phyloP scores from a whole-genome alignment of 2,329 filamentous ascomycete genomes.

The Knufia petricola region DNA sequence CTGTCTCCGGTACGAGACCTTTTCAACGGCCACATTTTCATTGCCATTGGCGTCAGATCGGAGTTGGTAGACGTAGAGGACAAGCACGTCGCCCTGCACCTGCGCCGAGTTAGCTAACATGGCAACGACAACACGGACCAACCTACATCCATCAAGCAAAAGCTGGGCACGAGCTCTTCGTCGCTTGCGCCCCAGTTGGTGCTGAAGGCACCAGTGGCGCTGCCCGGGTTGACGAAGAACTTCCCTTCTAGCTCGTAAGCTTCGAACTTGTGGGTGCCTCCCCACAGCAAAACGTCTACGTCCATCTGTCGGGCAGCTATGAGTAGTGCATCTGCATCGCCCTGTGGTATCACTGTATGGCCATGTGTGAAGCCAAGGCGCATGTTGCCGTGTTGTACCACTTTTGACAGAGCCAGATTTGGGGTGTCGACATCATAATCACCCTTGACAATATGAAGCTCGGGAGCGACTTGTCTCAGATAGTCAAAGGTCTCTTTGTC shows the following conservation, averaged over 20 bases:
- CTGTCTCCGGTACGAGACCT: slow-evolving; percentile 76
- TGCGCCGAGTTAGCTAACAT: slow-evolving; percentile 29
- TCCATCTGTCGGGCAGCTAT: slow-evolving; percentile 64
- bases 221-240: slow-evolving; percentile 62
- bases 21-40: slow-evolving; percentile 74
- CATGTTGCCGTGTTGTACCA: slow-evolving; percentile 58
- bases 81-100: slow-evolving; percentile 93
- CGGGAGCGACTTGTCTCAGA: slow-evolving; percentile 62
- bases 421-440: slow-evolving; percentile 61
- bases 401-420: slow-evolving; percentile 55
- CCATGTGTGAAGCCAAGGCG: slow-evolving; percentile 63
- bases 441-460: slow-evolving; percentile 61
- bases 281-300: slow-evolving; percentile 60
- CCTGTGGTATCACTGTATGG: slow-evolving; percentile 60
- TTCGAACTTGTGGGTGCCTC: slow-evolving; percentile 60
- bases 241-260: slow-evolving; percentile 63
- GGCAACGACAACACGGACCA: neutral
- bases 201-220: slow-evolving; percentile 56
- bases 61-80: slow-evolving; percentile 86
- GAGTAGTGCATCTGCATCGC: slow-evolving; percentile 56
- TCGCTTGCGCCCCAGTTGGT: slow-evolving; percentile 49
- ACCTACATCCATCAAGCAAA: slow-evolving; percentile 96
- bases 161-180: slow-evolving; percentile 72
- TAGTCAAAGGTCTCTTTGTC: slow-evolving; percentile 74
- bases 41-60: slow-evolving; percentile 66